A percentile compares a stretch with the other conserved stretches of the same genome.
Evolutionary conservation across 352 stramenopile genomes (phyloP).

Genomic region (Globisporangium nodosum): DNA sequence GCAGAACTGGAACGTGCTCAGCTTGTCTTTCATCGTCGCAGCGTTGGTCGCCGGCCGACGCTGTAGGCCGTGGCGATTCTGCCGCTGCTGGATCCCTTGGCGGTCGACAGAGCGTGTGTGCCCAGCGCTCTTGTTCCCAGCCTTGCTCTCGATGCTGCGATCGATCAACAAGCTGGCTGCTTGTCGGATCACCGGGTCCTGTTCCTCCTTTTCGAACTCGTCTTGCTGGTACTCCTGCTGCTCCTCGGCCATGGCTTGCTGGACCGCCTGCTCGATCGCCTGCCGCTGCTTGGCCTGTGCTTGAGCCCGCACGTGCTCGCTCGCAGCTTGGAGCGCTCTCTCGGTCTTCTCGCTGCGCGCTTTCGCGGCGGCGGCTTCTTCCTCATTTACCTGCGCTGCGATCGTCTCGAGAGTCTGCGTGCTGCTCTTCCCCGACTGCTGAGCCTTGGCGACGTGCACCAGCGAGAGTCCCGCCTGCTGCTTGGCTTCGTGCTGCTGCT

Average conservation of each 20-base stretch:
- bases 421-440: conserved; percentile 6
- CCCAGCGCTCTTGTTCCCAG: neutral
- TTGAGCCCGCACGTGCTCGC: conserved; percentile 26
- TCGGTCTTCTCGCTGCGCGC: conserved; percentile 20
- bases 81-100: conserved; percentile 26
- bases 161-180: conserved; percentile 2
- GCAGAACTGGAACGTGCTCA: conserved; percentile 55
- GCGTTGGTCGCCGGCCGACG: conserved; percentile 22
- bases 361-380: conserved; percentile 18
- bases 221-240: conserved; percentile 36
- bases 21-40: conserved; percentile 44
- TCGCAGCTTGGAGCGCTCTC: conserved; percentile 16
- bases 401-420: conserved; percentile 11
- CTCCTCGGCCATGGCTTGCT: conserved; percentile 32
- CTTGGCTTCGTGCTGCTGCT: conserved; percentile 15
- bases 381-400: conserved; percentile 33
- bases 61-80: conserved; percentile 14
- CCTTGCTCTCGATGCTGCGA: neutral
- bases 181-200: conserved; percentile 19
- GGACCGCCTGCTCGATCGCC: conserved; percentile 25
- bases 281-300: conserved; percentile 14
- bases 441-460: conserved; percentile 15
- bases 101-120: conserved; percentile 22
- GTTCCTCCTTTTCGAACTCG: conserved; percentile 38
- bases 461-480: conserved; percentile 9